These are phyloP conservation scores for Piper longum DNA, from an alignment of 164 flowering plant genomes.

Conservation along the genomic window DNA sequence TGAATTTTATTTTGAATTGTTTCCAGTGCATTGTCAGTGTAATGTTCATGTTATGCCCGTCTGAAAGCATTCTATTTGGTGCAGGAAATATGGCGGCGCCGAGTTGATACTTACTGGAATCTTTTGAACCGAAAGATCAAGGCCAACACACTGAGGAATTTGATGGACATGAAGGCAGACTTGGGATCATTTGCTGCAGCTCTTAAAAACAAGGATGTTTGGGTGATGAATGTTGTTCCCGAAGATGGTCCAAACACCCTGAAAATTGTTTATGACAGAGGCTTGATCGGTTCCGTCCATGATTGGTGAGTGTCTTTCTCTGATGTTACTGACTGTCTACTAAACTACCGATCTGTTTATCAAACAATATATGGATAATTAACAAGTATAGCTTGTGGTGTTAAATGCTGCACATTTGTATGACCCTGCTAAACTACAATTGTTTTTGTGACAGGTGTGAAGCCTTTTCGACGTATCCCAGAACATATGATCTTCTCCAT, in stretches of 20 bases:
- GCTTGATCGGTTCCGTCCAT: constrained; percentile 63
- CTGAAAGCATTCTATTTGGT: constrained; percentile 1
- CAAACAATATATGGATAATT: too few species aligned
- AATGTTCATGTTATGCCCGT: background rate
- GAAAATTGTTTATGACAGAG: constrained; percentile 70
- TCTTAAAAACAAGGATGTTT: constrained; percentile 57
- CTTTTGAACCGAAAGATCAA: constrained; percentile 41
- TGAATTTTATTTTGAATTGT: background rate
- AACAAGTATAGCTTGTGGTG: too few species aligned
- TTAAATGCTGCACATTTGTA: background rate
- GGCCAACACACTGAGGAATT: constrained; percentile 46
- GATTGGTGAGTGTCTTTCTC: constrained; percentile 43
- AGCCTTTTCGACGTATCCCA: constrained; percentile 72
- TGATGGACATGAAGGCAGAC: constrained; percentile 92
- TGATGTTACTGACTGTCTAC: too few species aligned
- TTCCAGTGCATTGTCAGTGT: too few species aligned
- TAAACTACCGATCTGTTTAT: too few species aligned
- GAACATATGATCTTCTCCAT: constrained; percentile 79
- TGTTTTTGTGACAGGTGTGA: constrained; percentile 50
- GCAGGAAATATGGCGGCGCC: constrained; percentile 63
- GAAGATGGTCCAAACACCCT: constrained; percentile 87
- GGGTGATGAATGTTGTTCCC: constrained; percentile 94
- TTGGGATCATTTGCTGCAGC: constrained; percentile 88
- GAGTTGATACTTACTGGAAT: constrained; percentile 65
- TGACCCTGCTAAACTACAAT: background rate